Percentiles rank a stretch among this genome's conserved stretches.
Conservation (phyloP, 371 early-diverging fungal genomes). For the Actinomortierella ambigua region DNA sequence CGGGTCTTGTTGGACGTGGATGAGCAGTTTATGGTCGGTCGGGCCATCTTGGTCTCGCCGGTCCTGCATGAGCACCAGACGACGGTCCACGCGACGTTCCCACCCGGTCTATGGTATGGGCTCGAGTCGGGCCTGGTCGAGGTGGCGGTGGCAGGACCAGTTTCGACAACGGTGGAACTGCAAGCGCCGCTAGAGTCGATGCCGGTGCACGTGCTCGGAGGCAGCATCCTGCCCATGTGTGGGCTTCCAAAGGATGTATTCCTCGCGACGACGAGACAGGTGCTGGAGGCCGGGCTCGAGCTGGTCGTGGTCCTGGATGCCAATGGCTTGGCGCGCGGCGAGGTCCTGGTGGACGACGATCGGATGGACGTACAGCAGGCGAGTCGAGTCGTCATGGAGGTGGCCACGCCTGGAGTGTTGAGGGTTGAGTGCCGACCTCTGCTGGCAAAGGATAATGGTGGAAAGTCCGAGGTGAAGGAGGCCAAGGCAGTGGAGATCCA, state of each 20-base stretch:
- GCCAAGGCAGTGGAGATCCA: slow-evolving; percentile 1
- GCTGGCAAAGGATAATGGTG: no score
- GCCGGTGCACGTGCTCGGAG: slow-evolving; percentile 56
- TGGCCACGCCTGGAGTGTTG: slow-evolving; percentile 12
- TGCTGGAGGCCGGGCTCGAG: slow-evolving; percentile 38
- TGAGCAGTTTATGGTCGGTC: slow-evolving; percentile 56
- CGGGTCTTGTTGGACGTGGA: slow-evolving; percentile 45
- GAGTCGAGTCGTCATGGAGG: slow-evolving; percentile 11
- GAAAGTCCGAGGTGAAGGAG: no score
- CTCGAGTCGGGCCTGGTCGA: slow-evolving; percentile 25
- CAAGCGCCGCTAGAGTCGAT: slow-evolving; percentile 54
- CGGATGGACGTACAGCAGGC: slow-evolving; percentile 18
- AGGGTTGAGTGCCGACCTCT: neutral
- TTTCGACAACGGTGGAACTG: slow-evolving; percentile 15
- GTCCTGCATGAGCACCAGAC: slow-evolving; percentile 50
- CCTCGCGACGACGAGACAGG: slow-evolving; percentile 16
- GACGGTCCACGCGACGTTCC: slow-evolving; percentile 59
- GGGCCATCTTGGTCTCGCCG: slow-evolving; percentile 60
- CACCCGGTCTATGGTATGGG: slow-evolving; percentile 62
- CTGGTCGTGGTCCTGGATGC: slow-evolving; percentile 55
- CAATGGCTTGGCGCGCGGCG: slow-evolving; percentile 47
- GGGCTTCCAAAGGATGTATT: no score
- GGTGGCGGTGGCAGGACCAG: slow-evolving; percentile 2
- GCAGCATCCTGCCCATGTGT: slow-evolving; percentile 48
- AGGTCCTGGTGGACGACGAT: slow-evolving; percentile 59